A percentile compares a stretch with the other conserved stretches of the same genome.
phyloP scores from a whole-genome alignment of 495 filamentous ascomycete genomes.

The Penicillium waksmanii region DNA sequence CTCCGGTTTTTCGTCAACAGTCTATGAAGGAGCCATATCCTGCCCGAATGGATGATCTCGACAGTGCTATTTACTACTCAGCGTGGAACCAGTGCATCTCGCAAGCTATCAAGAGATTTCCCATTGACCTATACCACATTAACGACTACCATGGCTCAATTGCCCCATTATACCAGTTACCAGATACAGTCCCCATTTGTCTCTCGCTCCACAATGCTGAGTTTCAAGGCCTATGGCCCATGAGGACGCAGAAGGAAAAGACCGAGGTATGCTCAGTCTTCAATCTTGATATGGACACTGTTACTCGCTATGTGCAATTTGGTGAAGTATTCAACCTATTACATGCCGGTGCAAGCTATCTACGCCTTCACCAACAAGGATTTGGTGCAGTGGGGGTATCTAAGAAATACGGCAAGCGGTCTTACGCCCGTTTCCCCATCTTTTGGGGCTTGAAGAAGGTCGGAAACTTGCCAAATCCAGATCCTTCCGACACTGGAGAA shows the following conservation, averaged over 20 bases:
- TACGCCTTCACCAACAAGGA: constrained; percentile 74
- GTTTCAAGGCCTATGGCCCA: constrained; percentile 75
- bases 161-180: constrained; percentile 71
- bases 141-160: constrained; percentile 81
- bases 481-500: constrained; percentile 72
- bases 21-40: constrained; percentile 70
- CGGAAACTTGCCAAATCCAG: constrained; percentile 73
- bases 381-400: constrained; percentile 78
- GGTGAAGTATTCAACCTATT: constrained; percentile 73
- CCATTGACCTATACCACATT: constrained; percentile 76
- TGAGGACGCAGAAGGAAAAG: constrained; percentile 68
- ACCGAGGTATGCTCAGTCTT: constrained; percentile 74
- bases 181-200: constrained; percentile 54
- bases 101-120: constrained; percentile 59
- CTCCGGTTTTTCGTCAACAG: constrained; percentile 71
- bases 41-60: constrained; percentile 74
- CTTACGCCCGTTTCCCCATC: constrained; percentile 75
- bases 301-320: constrained; percentile 57
- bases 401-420: constrained; percentile 74
- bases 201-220: constrained; percentile 70
- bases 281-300: constrained; percentile 55
- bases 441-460: constrained; percentile 77
- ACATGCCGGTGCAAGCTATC: constrained; percentile 72
- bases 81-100: constrained; percentile 77
- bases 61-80: constrained; percentile 72